These are phyloP conservation scores for Pholiota molesta DNA, from an alignment of 768 basidiomycete species.

Conservation along the genomic window DNA sequence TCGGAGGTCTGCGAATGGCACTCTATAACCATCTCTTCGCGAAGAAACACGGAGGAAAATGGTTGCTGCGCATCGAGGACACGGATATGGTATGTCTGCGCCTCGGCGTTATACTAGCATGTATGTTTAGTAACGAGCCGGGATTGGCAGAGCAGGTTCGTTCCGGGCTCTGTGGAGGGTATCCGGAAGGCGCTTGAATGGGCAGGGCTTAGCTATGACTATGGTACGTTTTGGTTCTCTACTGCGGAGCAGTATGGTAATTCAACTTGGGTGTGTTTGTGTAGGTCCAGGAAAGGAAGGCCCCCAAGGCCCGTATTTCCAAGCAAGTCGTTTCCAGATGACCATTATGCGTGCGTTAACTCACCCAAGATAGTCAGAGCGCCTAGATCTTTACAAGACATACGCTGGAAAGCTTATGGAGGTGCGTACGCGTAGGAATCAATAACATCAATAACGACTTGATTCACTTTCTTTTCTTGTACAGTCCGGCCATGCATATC, in stretches of 20 bases:
- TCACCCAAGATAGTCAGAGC: slow-evolving; percentile 69
- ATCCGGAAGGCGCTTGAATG: slow-evolving; percentile 79
- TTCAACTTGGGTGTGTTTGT: slow-evolving; percentile 1
- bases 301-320: slow-evolving; percentile 83
- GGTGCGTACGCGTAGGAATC: slow-evolving; percentile 41
- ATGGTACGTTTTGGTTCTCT: slow-evolving; percentile 54
- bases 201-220: slow-evolving; percentile 92
- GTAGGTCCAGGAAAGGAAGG: slow-evolving; percentile 80
- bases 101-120: neutral
- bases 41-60: slow-evolving; percentile 79
- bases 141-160: slow-evolving; percentile 65
- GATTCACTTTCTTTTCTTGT: neutral
- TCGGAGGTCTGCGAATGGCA: slow-evolving; percentile 93
- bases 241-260: neutral
- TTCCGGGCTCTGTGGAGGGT: slow-evolving; percentile 83
- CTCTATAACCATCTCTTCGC: slow-evolving; percentile 91
- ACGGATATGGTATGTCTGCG: slow-evolving; percentile 73
- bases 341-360: neutral
- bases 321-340: slow-evolving; percentile 46
- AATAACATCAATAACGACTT: neutral
- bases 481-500: slow-evolving; percentile 88
- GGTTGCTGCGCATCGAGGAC: slow-evolving; percentile 93
- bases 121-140: neutral
- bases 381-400: slow-evolving; percentile 79
- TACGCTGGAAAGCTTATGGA: slow-evolving; percentile 78